Conservation (phyloP, 371 early-diverging fungal species). For the Syncephalastrum contaminatum region DNA sequence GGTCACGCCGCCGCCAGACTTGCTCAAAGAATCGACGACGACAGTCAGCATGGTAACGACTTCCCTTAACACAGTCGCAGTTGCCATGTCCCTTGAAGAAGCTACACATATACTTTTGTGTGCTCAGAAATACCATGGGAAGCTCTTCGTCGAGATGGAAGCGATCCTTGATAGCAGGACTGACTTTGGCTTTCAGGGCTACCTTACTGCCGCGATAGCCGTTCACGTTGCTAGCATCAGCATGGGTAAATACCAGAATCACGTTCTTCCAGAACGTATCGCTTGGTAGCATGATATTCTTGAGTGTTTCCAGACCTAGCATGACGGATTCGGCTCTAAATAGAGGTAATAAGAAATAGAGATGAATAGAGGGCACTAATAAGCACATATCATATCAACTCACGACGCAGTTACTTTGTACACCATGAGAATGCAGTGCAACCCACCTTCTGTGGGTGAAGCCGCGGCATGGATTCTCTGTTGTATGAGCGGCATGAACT, state of each 20-base stretch:
- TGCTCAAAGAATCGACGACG: conserved; percentile 39
- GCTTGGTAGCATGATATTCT: conserved; percentile 15
- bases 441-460: conserved; percentile 2
- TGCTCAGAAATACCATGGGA: conserved; percentile 45
- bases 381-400: background rate
- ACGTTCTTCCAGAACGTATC: conserved; percentile 37
- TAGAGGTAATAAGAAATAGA: background rate
- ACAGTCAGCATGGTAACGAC: conserved; percentile 36
- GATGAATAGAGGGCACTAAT: background rate
- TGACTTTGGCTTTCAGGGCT: conserved; percentile 26
- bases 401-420: conserved; percentile 22
- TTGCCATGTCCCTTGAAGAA: conserved; percentile 35
- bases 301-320: conserved; percentile 22
- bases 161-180: conserved; percentile 18
- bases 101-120: conserved; percentile 33
- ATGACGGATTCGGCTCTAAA: conserved; percentile 31
- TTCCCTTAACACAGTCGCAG: conserved; percentile 40
- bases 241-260: conserved; percentile 43
- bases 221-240: conserved; percentile 19
- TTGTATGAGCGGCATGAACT: conserved; percentile 28
- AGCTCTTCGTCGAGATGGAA: conserved; percentile 23
- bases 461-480: conserved; percentile 22
- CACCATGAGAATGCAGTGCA: conserved; percentile 16
- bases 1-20: conserved; percentile 25
- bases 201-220: conserved; percentile 30